Conservation (phyloP, 2,329 filamentous ascomycete species). For the Xylaria sp. region DNA sequence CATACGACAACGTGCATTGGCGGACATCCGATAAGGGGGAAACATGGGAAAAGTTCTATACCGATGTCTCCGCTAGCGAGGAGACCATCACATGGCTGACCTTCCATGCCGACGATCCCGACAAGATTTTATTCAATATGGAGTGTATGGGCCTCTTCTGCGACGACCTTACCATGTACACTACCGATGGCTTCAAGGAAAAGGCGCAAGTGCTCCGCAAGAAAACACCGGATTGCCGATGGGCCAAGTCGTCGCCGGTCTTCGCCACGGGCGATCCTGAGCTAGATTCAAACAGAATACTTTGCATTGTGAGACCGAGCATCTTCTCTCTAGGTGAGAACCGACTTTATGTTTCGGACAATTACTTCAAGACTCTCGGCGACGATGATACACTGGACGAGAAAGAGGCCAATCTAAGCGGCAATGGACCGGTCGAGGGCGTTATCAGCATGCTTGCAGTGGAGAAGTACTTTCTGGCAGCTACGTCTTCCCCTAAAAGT, state of each 20-base stretch:
- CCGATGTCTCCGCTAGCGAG: slow-evolving; percentile 61
- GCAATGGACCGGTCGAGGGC: slow-evolving; percentile 75
- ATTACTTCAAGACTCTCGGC: slow-evolving; percentile 71
- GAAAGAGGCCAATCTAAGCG: slow-evolving; percentile 78
- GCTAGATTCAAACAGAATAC: slow-evolving; percentile 70
- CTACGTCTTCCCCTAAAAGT: slow-evolving; percentile 77
- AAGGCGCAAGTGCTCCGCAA: slow-evolving; percentile 68
- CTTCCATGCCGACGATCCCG: slow-evolving; percentile 83
- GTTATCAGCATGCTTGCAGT: slow-evolving; percentile 82
- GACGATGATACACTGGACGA: slow-evolving; percentile 58
- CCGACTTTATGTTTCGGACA: slow-evolving; percentile 79
- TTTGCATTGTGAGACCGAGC: slow-evolving; percentile 80
- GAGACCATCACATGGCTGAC: slow-evolving; percentile 61
- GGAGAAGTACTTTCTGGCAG: slow-evolving; percentile 86
- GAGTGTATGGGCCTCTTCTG: slow-evolving; percentile 70
- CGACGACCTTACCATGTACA: slow-evolving; percentile 72
- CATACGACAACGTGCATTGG: slow-evolving; percentile 73
- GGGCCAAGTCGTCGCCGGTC: slow-evolving; percentile 77
- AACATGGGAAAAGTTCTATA: slow-evolving; percentile 77
- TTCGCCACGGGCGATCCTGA: slow-evolving; percentile 74
- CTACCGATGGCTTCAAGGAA: slow-evolving; percentile 81
- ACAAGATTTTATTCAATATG: slow-evolving; percentile 84
- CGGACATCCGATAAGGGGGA: slow-evolving; percentile 83
- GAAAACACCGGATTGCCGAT: slow-evolving; percentile 78
- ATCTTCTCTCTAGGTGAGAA: slow-evolving; percentile 77